Base-by-base conservation (phyloP, 306 rosid species). In the Neltuma alba region DNA sequence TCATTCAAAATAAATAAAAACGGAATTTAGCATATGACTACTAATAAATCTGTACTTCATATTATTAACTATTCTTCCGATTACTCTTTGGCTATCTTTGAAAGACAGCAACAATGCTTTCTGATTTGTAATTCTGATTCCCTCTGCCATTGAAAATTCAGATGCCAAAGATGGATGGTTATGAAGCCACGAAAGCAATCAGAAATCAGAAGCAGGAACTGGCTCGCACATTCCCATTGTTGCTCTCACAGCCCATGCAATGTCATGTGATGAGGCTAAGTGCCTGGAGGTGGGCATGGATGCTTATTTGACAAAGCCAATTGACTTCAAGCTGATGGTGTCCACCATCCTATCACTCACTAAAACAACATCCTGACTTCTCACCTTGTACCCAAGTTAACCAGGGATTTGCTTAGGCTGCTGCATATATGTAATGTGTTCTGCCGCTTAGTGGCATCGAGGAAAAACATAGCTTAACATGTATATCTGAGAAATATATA, bases 111-210 rank as follows among this genome's bases (percentile, higher is more conserved):
- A 34, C 36, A 41, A 41, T 47, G 70, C 15, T 42, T 69, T 38
- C 28, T 83, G 54, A 80, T 48, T 55, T 50, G 25, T 68, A 40
- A 77, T 61, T 48, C 33, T 68, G 41, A 78, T 71, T 50, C 30
- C 34, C 64, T 75, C 8, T 18, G 58, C 77, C 14, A 71, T 54
- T 60, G 76, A 65, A 86, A 63, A 84, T 68, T 68, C 92, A 96
- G 99, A 96, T 96, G 99, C 99, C 99, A 28, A 96, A 87, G 88
- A 96, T 96, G 99, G 99, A 96, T 78, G 99, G 99, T 1, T 96
- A 96, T 10, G 99, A 96, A 76, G 98, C 99, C 80, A 96, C 98
- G 76, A 91, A 91, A 85, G 91, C 90, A 41, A 96, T 96, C 57
- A 93, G 99, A 96, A 90, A 85, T 83, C 92, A 36, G 99, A 96